A percentile compares a stretch with the other conserved stretches of the same genome.
Conservation (phyloP, 805 yeast species). For the Saccharomycopsis microspora region DNA sequence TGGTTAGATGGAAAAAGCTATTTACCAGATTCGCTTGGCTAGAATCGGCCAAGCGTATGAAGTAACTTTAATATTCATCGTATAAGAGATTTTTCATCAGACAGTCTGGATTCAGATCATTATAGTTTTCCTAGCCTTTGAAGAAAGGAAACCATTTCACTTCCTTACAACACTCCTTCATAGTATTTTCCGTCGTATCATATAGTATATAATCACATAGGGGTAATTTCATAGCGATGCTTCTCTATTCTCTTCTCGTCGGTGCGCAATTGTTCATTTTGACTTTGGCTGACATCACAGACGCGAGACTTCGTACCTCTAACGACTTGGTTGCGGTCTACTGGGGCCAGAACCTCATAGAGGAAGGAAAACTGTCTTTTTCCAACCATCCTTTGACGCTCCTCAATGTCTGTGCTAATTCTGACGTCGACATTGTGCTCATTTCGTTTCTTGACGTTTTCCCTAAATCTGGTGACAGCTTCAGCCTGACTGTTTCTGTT, state of each 20-base stretch:
- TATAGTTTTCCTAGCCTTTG: no score
- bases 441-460: conserved; percentile 60
- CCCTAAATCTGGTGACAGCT: conserved; percentile 26
- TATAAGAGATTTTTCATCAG: no score
- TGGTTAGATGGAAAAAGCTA: no score
- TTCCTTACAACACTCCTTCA: no score
- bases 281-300: background rate
- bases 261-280: background rate
- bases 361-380: background rate
- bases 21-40: no score
- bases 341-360: conserved; percentile 86
- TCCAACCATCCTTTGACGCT: conserved; percentile 17
- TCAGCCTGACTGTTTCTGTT: background rate
- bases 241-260: background rate
- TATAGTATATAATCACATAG: background rate
- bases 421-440: conserved; percentile 59
- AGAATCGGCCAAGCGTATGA: no score
- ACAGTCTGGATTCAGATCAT: no score
- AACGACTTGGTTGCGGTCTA: conserved; percentile 43
- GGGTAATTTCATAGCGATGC: background rate
- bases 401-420: conserved; percentile 49
- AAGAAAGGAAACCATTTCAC: no score
- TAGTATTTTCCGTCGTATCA: background rate
- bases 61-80: no score
- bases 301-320: background rate